Percentiles rank a stretch among this genome's conserved stretches.
Conservation (phyloP, 805 yeast genomes). For the Metschnikowia borealis region DNA sequence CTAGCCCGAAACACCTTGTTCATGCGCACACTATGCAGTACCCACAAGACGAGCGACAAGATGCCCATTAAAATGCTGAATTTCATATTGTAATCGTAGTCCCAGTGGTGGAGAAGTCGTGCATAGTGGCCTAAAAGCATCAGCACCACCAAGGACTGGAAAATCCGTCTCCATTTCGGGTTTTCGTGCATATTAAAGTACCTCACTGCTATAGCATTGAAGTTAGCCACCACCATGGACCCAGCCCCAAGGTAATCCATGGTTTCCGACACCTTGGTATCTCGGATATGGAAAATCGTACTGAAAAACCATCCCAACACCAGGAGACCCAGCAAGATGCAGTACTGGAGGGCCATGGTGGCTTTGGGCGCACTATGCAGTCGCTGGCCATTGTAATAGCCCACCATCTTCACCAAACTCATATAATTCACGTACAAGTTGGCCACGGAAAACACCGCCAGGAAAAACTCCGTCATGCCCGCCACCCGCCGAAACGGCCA, state of each 20-base stretch:
- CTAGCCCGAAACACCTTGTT: slow-evolving; percentile 15
- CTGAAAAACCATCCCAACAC: slow-evolving; percentile 38
- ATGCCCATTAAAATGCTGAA: slow-evolving; percentile 33
- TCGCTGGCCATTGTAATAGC: slow-evolving; percentile 22
- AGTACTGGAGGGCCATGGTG: slow-evolving; percentile 29
- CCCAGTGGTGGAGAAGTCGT: slow-evolving; percentile 31
- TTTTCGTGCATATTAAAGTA: slow-evolving; percentile 23
- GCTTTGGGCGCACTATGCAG: slow-evolving; percentile 15
- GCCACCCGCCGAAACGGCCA: slow-evolving; percentile 40
- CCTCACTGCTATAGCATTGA: slow-evolving; percentile 32
- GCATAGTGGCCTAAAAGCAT: slow-evolving; percentile 27
- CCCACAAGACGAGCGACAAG: slow-evolving; percentile 30
- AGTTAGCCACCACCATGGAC: slow-evolving; percentile 32
- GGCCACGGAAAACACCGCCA: slow-evolving; percentile 32
- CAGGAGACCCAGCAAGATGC: slow-evolving; percentile 24
- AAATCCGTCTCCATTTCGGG: slow-evolving; percentile 10
- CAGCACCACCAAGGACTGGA: slow-evolving; percentile 18
- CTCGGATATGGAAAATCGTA: slow-evolving; percentile 37
- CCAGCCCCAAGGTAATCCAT: slow-evolving; percentile 43
- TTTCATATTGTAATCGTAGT: slow-evolving; percentile 34
- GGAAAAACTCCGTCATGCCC: slow-evolving; percentile 36
- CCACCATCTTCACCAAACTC: slow-evolving; percentile 25
- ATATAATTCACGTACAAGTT: slow-evolving; percentile 34
- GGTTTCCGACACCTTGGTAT: slow-evolving; percentile 34
- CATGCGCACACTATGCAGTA: slow-evolving; percentile 25